A percentile compares a stretch with the other conserved stretches of the same genome.
phyloP scores from a whole-genome alignment of 2,329 filamentous ascomycete species.

The Tolypocladium album region DNA sequence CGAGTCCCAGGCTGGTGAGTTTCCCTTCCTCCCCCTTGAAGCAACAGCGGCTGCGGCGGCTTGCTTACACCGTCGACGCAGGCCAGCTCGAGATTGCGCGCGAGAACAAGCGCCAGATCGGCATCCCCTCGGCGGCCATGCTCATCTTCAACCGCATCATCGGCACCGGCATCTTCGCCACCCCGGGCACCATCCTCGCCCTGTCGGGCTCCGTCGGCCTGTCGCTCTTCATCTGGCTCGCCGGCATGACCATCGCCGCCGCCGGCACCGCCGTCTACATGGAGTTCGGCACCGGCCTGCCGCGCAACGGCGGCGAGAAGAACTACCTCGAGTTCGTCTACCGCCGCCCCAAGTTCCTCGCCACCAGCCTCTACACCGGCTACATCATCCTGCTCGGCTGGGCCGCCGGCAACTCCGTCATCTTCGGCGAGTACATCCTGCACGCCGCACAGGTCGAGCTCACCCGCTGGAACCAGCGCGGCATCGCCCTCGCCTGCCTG shows the following conservation, averaged over 20 bases:
- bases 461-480: constrained; percentile 56
- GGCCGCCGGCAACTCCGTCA: constrained; percentile 56
- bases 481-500: constrained; percentile 55
- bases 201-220: constrained; percentile 52
- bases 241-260: constrained; percentile 48
- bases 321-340: constrained; percentile 58
- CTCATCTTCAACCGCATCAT: constrained; percentile 57
- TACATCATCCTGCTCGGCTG: constrained; percentile 55
- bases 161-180: constrained; percentile 57
- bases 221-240: constrained; percentile 52
- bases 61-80: neutral
- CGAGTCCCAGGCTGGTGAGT: constrained; percentile 7
- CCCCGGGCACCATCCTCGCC: constrained; percentile 44
- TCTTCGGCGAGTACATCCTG: constrained; percentile 62
- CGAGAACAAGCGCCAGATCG: constrained; percentile 43
- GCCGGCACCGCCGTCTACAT: constrained; percentile 55
- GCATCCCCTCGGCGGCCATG: constrained; percentile 42
- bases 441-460: constrained; percentile 53
- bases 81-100: constrained; percentile 26
- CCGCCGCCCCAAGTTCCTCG: constrained; percentile 48
- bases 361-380: constrained; percentile 47
- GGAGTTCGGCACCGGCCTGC: constrained; percentile 55
- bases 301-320: constrained; percentile 55
- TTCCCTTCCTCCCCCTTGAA: too few relatives aligned
- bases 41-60: too few relatives aligned